phyloP scores from a whole-genome alignment of 1,284 basidiomycete species.

The Anthracocystis walkeri region DNA sequence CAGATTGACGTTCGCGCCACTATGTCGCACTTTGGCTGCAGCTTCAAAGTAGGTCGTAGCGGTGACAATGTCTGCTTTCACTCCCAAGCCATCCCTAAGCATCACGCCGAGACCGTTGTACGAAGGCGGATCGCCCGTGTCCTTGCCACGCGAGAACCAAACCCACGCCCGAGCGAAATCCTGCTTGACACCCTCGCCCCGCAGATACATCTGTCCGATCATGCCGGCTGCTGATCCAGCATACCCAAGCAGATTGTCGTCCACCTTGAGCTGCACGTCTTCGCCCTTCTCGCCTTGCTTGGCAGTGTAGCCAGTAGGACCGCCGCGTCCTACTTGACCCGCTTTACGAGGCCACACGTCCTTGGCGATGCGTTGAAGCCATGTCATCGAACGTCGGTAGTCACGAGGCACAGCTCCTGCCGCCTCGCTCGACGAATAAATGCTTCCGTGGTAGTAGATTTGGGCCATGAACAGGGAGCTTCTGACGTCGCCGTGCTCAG shows the following conservation, averaged over 20 bases:
- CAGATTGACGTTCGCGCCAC: slow-evolving; percentile 90
- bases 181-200: slow-evolving; percentile 89
- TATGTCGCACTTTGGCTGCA: slow-evolving; percentile 76
- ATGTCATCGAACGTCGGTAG: slow-evolving; percentile 50
- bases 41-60: slow-evolving; percentile 79
- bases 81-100: slow-evolving; percentile 86
- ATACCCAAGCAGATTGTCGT: slow-evolving; percentile 31
- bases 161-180: slow-evolving; percentile 84
- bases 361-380: slow-evolving; percentile 47
- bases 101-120: slow-evolving; percentile 92
- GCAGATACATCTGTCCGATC: slow-evolving; percentile 89
- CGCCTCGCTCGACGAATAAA: slow-evolving; percentile 59
- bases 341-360: slow-evolving; percentile 65
- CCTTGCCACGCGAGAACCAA: slow-evolving; percentile 89
- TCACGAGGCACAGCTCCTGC: slow-evolving; percentile 62
- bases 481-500: slow-evolving; percentile 50
- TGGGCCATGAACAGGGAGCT: slow-evolving; percentile 56
- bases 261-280: slow-evolving; percentile 52
- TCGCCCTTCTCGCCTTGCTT: slow-evolving; percentile 49
- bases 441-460: slow-evolving; percentile 65
- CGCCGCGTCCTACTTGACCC: slow-evolving; percentile 45
- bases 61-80: slow-evolving; percentile 71
- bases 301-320: slow-evolving; percentile 44
- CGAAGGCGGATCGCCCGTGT: slow-evolving; percentile 81
- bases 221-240: slow-evolving; percentile 60